Conservation (phyloP, 1,139 yeast species). For the Lodderomyces margitis region DNA sequence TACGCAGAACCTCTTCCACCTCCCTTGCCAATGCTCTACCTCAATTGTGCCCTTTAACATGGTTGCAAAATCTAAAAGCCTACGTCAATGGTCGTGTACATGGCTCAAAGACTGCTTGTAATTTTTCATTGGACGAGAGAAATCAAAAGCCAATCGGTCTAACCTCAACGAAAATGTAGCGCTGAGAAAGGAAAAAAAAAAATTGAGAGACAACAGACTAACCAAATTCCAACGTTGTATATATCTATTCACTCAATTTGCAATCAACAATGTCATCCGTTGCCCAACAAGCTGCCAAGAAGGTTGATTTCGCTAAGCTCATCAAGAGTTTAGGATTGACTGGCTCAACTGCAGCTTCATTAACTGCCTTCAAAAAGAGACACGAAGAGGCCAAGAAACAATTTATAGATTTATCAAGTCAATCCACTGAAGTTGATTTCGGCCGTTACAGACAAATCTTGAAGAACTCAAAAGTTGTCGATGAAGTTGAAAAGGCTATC, state of each 20-base stretch:
- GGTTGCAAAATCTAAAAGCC: not conserved
- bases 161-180: slow-evolving; percentile 2
- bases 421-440: slow-evolving; percentile 79
- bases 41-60: too few species aligned
- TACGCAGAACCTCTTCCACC: too few species aligned
- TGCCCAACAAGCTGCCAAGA: slow-evolving; percentile 72
- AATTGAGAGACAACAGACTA: not conserved
- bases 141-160: not conserved
- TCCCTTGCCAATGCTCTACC: too few species aligned
- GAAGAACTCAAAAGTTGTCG: slow-evolving; percentile 78
- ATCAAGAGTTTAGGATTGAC: slow-evolving; percentile 86
- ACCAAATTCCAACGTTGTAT: not conserved
- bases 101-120: not conserved
- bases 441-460: slow-evolving; percentile 73
- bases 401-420: slow-evolving; percentile 64
- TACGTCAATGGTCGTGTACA: not conserved
- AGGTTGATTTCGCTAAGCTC: slow-evolving; percentile 94
- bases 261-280: slow-evolving; percentile 38
- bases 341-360: slow-evolving; percentile 85
- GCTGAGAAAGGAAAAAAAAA: not conserved
- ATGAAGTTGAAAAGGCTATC: slow-evolving; percentile 78
- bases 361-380: slow-evolving; percentile 95
- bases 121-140: slow-evolving; percentile 4
- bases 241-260: not conserved
- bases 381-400: slow-evolving; percentile 95